These are phyloP conservation scores for Epicoccum nigrum DNA, from an alignment of 2,329 filamentous ascomycete genomes.

Conservation along the genomic window DNA sequence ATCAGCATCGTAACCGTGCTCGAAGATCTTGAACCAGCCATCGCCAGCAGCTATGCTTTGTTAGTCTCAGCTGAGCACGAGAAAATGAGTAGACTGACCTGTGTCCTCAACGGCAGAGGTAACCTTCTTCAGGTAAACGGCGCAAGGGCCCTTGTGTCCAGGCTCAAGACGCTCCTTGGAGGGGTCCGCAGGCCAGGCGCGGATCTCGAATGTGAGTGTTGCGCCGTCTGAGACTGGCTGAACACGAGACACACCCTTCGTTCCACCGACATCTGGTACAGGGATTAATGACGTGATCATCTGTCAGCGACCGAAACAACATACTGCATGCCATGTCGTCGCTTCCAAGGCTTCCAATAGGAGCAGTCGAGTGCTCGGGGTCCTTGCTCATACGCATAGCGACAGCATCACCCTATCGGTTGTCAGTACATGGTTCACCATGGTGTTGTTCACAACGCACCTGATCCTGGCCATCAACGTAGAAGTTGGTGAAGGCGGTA, in stretches of 20 bases:
- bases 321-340: conserved; percentile 74
- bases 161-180: conserved; percentile 63
- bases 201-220: conserved; percentile 70
- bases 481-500: conserved; percentile 46
- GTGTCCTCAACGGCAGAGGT: conserved; percentile 60
- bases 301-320: conserved; percentile 25
- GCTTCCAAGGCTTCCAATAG: conserved; percentile 63
- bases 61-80: conserved; percentile 9
- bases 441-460: too few relatives aligned
- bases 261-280: conserved; percentile 54
- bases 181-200: conserved; percentile 63
- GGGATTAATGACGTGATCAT: conserved; percentile 17
- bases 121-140: conserved; percentile 76
- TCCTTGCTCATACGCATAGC: conserved; percentile 71
- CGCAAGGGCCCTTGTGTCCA: conserved; percentile 71
- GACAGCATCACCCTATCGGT: conserved; percentile 68
- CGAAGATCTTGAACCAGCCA: conserved; percentile 82
- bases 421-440: conserved; percentile 29
- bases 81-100: conserved; percentile 27
- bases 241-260: conserved; percentile 56
- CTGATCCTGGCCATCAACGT: conserved; percentile 39
- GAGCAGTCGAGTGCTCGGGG: conserved; percentile 59
- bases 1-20: conserved; percentile 66
- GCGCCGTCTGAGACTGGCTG: conserved; percentile 57
- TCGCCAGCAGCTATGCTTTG: conserved; percentile 53